Evolutionary conservation across 2,329 filamentous ascomycete species (phyloP).

Genomic region (Tolypocladium tropicale): DNA sequence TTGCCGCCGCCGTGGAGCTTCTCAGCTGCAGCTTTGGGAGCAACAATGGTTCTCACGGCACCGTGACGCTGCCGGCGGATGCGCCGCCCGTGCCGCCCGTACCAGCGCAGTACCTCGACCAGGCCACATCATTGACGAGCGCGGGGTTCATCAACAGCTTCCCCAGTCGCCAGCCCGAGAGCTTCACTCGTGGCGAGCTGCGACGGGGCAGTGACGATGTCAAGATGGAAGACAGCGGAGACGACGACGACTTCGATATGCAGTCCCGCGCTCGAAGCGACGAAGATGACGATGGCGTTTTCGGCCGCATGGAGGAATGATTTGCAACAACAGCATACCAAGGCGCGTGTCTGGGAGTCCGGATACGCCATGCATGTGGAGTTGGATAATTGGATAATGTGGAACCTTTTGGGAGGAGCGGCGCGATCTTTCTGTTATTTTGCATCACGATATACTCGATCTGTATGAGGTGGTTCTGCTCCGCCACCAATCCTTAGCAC

Average conservation of each 20-base stretch:
- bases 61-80: slow-evolving; percentile 54
- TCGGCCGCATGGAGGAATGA: slow-evolving; percentile 92
- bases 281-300: slow-evolving; percentile 91
- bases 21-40: slow-evolving; percentile 88
- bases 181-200: slow-evolving; percentile 50
- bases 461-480: slow-evolving; percentile 47
- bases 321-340: slow-evolving; percentile 8
- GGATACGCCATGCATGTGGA: slow-evolving; percentile 15
- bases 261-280: slow-evolving; percentile 58
- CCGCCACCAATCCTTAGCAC: slow-evolving; percentile 56
- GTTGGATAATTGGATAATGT: slow-evolving; percentile 23
- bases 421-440: slow-evolving; percentile 34
- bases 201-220: slow-evolving; percentile 45
- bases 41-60: slow-evolving; percentile 52
- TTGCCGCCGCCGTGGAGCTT: slow-evolving; percentile 83
- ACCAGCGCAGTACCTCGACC: slow-evolving; percentile 67
- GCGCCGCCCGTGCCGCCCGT: slow-evolving; percentile 82
- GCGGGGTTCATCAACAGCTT: slow-evolving; percentile 55
- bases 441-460: slow-evolving; percentile 35
- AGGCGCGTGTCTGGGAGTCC: slow-evolving; percentile 1
- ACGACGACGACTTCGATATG: slow-evolving; percentile 58
- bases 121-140: slow-evolving; percentile 44
- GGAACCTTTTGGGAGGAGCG: slow-evolving; percentile 15
- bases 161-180: slow-evolving; percentile 50
- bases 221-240: slow-evolving; percentile 60